Base-by-base conservation (phyloP, 805 yeast species). In the Candida vartiovaarae region DNA sequence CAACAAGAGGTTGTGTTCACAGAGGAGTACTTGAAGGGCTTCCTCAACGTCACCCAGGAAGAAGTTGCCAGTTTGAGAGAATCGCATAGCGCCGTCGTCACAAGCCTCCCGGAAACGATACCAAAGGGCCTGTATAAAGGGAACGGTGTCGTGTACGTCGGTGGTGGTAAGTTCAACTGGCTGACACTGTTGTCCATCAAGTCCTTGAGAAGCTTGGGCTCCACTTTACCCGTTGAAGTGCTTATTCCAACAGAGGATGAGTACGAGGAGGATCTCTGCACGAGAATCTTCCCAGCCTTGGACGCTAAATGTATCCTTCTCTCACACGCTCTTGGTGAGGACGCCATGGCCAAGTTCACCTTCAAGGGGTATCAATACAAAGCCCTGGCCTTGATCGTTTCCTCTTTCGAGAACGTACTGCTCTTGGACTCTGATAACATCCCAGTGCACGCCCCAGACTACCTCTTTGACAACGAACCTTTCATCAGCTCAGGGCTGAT, bases 391-490 rank as follows among this genome's bases (percentile, higher is more conserved):
- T 56, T 88, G 32, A 66, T 88, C 46, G 80, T 84, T 6, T 84
- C 95, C 1, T 72, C 81, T 39, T 88, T 87, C 62, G 85, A 86
- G 51, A 78, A 84, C 48, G 80, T 84, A 10, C 67, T 86, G 52
- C 68, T 85, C 42, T 61, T 86, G 51, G 96, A 88, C 55, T 78
- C 90, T 42, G 96, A 88, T 63, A 79, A 84, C 50, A 64, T 75
- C 15, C 74, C 80, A 0, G 69, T 75, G 9, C 68, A 67, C 41
- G 57, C 68, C 11, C 74, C 80, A 2, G 79, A 74, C 47, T 42
- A 59, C 3, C 63, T 81, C 36, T 65, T 78, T 38, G 52, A 58
- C 3, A 46, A 60, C 24, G 70, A 70, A 24, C 72, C 83, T 3
- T 81, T 69, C 57, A 46, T 52, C 28, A 57, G 64, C 10, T 61